A percentile compares a stretch with the other conserved stretches of the same genome.
These are phyloP conservation scores for Hemileccinum rubropunctum DNA, from an alignment of 768 basidiomycete genomes.

Conservation along the genomic window DNA sequence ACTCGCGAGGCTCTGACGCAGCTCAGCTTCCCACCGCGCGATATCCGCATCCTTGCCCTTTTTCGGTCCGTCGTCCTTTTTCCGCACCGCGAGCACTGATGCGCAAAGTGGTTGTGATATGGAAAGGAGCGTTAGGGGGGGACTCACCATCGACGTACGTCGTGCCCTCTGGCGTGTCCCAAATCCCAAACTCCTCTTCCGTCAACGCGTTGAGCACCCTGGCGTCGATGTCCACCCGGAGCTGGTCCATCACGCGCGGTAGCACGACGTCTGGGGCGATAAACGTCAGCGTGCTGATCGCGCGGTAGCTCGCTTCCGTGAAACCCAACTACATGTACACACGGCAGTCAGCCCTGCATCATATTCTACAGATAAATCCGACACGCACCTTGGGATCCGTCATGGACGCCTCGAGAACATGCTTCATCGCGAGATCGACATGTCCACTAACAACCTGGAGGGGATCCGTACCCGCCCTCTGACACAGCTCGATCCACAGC, in stretches of 20 bases:
- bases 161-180: constrained; percentile 81
- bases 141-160: constrained; percentile 76
- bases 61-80: constrained; percentile 44
- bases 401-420: constrained; percentile 47
- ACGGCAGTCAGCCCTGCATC: too few species aligned
- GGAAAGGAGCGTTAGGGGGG: not conserved
- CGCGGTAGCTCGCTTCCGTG: constrained; percentile 66
- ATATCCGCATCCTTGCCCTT: constrained; percentile 91
- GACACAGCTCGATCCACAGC: constrained; percentile 80
- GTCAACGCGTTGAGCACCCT: constrained; percentile 59
- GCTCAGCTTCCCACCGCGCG: constrained; percentile 92
- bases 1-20: constrained; percentile 77
- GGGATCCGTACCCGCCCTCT: constrained; percentile 67
- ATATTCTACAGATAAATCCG: too few species aligned
- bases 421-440: constrained; percentile 47
- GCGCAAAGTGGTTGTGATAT: not conserved
- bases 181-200: constrained; percentile 75
- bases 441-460: constrained; percentile 51
- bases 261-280: constrained; percentile 70
- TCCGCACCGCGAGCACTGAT: constrained; percentile 62
- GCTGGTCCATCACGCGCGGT: constrained; percentile 65
- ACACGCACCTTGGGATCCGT: constrained; percentile 44
- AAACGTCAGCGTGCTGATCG: constrained; percentile 76
- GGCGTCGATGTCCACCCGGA: constrained; percentile 64
- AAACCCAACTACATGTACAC: constrained; percentile 40